Evolutionary conservation across 192 early-diverging fungal genomes (phyloP).

Genomic region (Coemansia sp.): DNA sequence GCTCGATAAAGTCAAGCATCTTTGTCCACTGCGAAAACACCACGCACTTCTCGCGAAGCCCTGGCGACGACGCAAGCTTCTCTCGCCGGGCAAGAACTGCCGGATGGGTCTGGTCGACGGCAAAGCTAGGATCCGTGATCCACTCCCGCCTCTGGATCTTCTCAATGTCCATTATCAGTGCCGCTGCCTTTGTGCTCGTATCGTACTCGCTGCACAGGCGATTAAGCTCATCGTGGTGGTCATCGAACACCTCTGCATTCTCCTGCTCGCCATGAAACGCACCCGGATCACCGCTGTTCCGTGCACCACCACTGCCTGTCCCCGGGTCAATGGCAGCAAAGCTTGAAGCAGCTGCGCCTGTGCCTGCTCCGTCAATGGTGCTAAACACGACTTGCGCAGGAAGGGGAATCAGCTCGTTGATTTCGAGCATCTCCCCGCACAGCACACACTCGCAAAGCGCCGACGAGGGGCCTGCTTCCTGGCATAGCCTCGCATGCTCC

Average conservation of each 20-base stretch:
- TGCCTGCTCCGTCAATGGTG: not conserved
- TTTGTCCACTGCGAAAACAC: slow-evolving; percentile 94
- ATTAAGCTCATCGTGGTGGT: slow-evolving; percentile 30
- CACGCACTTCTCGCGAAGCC: slow-evolving; percentile 67
- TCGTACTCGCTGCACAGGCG: slow-evolving; percentile 34
- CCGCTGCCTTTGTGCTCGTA: slow-evolving; percentile 39
- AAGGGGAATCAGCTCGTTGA: slow-evolving; percentile 20
- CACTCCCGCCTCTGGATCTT: slow-evolving; percentile 40
- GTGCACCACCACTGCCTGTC: not conserved
- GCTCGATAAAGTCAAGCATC: slow-evolving; percentile 75
- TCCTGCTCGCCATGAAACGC: slow-evolving; percentile 1
- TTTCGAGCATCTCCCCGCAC: slow-evolving; percentile 37
- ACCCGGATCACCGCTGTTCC: too few species aligned
- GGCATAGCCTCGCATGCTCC: slow-evolving; percentile 17
- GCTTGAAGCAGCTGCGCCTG: not conserved
- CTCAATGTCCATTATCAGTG: slow-evolving; percentile 34
- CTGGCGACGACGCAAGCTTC: slow-evolving; percentile 21
- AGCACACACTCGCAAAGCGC: slow-evolving; percentile 39
- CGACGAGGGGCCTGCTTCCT: slow-evolving; percentile 3
- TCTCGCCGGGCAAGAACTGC: slow-evolving; percentile 22
- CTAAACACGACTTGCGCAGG: slow-evolving; percentile 17
- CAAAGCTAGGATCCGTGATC: slow-evolving; percentile 33
- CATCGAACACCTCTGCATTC: slow-evolving; percentile 1
- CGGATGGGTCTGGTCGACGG: slow-evolving; percentile 40
- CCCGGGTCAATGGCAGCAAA: not conserved